Evolutionary conservation across 106 monocot genomes (phyloP).

Genomic region (Alisma plantagoaquatica): DNA sequence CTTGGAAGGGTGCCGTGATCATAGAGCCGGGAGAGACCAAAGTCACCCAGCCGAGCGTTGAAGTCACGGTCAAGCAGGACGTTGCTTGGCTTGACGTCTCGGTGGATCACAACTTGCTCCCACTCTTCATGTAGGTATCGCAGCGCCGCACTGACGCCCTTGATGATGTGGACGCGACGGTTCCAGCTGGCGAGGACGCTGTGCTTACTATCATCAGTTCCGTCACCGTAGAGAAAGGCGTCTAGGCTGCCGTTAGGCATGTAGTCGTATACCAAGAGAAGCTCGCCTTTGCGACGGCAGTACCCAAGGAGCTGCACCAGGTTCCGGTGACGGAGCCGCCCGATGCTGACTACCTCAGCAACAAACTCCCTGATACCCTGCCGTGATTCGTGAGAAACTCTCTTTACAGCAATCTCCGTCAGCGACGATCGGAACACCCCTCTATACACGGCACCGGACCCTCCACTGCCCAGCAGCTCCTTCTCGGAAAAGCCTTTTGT

Average conservation of each 20-base stretch:
- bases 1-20: conserved; percentile 24
- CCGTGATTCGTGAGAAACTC: conserved; percentile 7
- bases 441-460: conserved; percentile 8
- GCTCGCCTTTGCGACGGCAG: conserved; percentile 8
- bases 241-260: conserved; percentile 18
- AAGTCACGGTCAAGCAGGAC: conserved; percentile 18
- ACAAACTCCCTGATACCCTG: conserved; percentile 14
- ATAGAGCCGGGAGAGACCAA: conserved; percentile 25
- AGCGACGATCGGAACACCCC: neutral
- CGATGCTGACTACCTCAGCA: conserved; percentile 9
- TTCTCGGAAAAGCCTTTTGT: neutral
- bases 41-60: conserved; percentile 18
- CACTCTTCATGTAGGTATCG: conserved; percentile 9
- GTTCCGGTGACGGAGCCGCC: conserved; percentile 14
- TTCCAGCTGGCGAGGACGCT: conserved; percentile 28
- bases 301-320: conserved; percentile 5
- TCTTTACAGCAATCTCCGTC: conserved; percentile 6
- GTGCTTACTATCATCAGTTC: conserved; percentile 6
- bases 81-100: conserved; percentile 12
- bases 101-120: conserved; percentile 13
- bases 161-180: conserved; percentile 8
- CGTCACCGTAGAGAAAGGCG: conserved; percentile 5
- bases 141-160: conserved; percentile 13
- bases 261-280: conserved; percentile 13
- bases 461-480: conserved; percentile 6